These are phyloP conservation scores for Apocynum venetum DNA, from an alignment of 257 asterid species.

Conservation along the genomic window DNA sequence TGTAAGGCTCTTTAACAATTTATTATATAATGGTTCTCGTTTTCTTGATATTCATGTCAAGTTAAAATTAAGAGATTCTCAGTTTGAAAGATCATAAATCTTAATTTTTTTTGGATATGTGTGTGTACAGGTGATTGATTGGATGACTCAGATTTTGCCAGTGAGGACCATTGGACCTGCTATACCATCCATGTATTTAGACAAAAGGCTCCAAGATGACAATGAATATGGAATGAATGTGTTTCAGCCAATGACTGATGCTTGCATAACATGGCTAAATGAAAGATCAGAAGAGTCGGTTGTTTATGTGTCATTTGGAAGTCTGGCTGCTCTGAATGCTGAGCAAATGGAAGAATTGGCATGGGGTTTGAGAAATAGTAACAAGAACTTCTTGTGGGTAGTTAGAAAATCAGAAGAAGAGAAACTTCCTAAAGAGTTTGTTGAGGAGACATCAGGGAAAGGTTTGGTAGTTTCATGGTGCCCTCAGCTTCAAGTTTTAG, in stretches of 20 bases:
- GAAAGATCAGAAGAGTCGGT: slow-evolving; percentile 10
- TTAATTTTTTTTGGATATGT: not conserved
- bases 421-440: slow-evolving; percentile 33
- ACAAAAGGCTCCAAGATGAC: slow-evolving; percentile 25
- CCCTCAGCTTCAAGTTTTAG: slow-evolving; percentile 39
- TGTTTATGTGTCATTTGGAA: slow-evolving; percentile 29
- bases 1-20: too few species aligned
- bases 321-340: slow-evolving; percentile 13
- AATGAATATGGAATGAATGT: slow-evolving; percentile 20
- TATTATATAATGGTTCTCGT: too few species aligned
- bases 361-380: slow-evolving; percentile 18
- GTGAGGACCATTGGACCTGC: slow-evolving; percentile 25
- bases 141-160: slow-evolving; percentile 19
- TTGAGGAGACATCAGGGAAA: slow-evolving; percentile 18
- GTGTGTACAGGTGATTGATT: slow-evolving; percentile 13
- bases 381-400: slow-evolving; percentile 45
- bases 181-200: slow-evolving; percentile 29
- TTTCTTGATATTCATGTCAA: not conserved
- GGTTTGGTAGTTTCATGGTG: slow-evolving; percentile 59
- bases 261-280: slow-evolving; percentile 23
- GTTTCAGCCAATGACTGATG: slow-evolving; percentile 16
- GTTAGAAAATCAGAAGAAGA: slow-evolving; percentile 38
- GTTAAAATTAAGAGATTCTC: not conserved
- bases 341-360: slow-evolving; percentile 34
- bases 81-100: not conserved